A percentile compares a stretch with the other conserved stretches of the same genome.
These are phyloP conservation scores for Cercospora sp. DNA, from an alignment of 2,329 filamentous ascomycete genomes.

Conservation along the genomic window DNA sequence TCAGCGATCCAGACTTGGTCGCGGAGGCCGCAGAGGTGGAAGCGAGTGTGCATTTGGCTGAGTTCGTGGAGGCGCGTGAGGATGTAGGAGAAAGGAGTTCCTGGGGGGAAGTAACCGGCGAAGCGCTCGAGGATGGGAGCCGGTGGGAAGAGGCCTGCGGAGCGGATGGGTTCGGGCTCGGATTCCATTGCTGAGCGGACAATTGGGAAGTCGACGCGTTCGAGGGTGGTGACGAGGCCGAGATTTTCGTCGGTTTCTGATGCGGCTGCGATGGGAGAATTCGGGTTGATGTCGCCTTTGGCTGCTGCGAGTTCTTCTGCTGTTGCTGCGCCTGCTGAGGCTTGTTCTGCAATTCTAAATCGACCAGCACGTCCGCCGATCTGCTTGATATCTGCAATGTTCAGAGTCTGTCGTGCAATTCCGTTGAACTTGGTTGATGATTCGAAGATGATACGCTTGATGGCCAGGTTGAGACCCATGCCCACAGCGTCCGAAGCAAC, in stretches of 20 bases:
- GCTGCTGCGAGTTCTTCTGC: conserved; percentile 33
- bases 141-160: conserved; percentile 75
- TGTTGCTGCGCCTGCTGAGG: conserved; percentile 31
- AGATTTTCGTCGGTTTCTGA: conserved; percentile 19
- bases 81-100: conserved; percentile 81
- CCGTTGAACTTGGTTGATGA: conserved; percentile 72
- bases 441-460: conserved; percentile 89
- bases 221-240: conserved; percentile 78
- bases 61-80: conserved; percentile 73
- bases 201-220: conserved; percentile 64
- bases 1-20: conserved; percentile 69
- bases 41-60: conserved; percentile 62
- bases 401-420: conserved; percentile 56
- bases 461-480: conserved; percentile 90
- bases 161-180: conserved; percentile 65
- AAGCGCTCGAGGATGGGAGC: conserved; percentile 71
- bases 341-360: conserved; percentile 69
- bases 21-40: conserved; percentile 67
- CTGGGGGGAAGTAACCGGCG: conserved; percentile 74
- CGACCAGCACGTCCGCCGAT: conserved; percentile 91
- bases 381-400: conserved; percentile 82
- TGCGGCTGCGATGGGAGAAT: not conserved
- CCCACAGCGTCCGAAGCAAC: conserved; percentile 95
- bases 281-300: conserved; percentile 27
- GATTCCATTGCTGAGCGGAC: conserved; percentile 63